phyloP scores from a whole-genome alignment of 1,284 basidiomycete genomes.

The Psilocybe mexicana region DNA sequence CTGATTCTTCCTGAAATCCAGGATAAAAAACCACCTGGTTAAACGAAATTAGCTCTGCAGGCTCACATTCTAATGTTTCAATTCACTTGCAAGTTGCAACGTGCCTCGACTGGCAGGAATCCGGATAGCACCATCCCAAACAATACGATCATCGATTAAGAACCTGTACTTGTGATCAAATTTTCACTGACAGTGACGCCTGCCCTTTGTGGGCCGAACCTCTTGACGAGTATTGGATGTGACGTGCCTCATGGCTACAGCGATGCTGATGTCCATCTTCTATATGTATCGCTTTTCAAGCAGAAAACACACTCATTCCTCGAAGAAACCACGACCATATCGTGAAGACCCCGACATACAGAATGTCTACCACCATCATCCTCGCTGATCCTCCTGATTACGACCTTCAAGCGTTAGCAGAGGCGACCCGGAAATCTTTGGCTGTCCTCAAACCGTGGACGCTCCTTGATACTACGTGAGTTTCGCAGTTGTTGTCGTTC shows the following conservation, averaged over 20 bases:
- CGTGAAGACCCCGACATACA: neutral
- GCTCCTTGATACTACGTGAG: neutral
- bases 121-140: too few relatives aligned
- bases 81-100: too few relatives aligned
- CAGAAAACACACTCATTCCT: neutral
- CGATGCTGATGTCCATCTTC: neutral
- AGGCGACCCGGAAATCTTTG: conserved; percentile 6
- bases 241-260: neutral
- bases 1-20: too few relatives aligned
- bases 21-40: too few relatives aligned
- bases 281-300: too few relatives aligned
- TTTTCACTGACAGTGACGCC: too few relatives aligned
- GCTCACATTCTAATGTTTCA: too few relatives aligned
- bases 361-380: conserved; percentile 6
- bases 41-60: too few relatives aligned
- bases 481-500: neutral
- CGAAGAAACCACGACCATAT: neutral
- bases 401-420: conserved; percentile 8
- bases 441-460: conserved; percentile 10
- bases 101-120: too few relatives aligned
- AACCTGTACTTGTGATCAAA: too few relatives aligned
- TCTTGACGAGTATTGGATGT: too few relatives aligned
- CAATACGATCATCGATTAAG: neutral
- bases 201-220: too few relatives aligned
- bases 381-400: conserved; percentile 10